Evolutionary conservation across 305 asterid species (phyloP), one percentile per base, ranked within the genome.

Genomic region (Fraxinus platypoda): DNA sequence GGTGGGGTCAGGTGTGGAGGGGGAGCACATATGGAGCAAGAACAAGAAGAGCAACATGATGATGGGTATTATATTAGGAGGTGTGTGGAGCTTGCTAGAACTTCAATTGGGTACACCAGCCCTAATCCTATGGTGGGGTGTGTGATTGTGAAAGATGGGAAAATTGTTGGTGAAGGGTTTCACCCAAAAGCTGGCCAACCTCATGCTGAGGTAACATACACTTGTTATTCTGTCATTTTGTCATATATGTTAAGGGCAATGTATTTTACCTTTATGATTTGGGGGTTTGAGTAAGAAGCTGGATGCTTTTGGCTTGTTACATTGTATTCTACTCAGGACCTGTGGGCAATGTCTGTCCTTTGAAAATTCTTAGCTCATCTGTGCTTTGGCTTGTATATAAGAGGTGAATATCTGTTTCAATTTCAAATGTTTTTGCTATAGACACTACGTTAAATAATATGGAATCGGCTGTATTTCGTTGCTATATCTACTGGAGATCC

Each of bases 121-220:
- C 99, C 98, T 85, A 94, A 96, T 88, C 99, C 98, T 12, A 92
- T 96, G 99, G 99, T 96, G 82, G 99, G 99, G 0, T 95, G 98
- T 85, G 94, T 93, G 62, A 94, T 94, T 90, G 97, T 93, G 12
- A 94, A 89, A 75, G 92, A 92, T 91, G 98, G 97, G 12, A 83
- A 89, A 78, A 90, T 96, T 79, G 95, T 94, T 78, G 99, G 99
- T 11, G 84, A 96, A 90, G 99, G 99, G 11, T 94, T 90, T 83
- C 99, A 96, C 81, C 99, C 99, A 0, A 94, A 93, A 89, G 98
- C 98, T 85, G 99, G 99, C 25, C 97, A 93, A 83, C 98, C 99
- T 78, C 98, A 96, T 88, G 99, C 97, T 78, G 99, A 96, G 99
- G 98, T 95, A 57, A 80, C 70, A 77, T n/a, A 1, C n/a, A 31